Base-by-base conservation (phyloP, 2,329 filamentous ascomycete species). In the Fusarium sp. region DNA sequence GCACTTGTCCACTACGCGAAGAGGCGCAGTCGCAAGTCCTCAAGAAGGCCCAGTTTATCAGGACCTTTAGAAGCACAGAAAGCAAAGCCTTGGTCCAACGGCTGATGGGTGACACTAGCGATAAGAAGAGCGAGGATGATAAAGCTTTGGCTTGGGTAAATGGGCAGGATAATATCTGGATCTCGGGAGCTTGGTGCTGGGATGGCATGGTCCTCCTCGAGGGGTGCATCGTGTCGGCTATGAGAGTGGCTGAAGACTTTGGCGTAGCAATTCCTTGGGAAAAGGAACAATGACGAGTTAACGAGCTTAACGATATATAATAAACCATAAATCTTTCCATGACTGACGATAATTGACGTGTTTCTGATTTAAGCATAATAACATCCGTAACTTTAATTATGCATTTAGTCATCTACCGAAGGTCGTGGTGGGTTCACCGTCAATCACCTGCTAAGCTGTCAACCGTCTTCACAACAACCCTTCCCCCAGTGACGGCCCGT, bases 201-300 rank as follows among this genome's bases (percentile, higher is more conserved):
- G 87, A 89, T 72, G 87, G 87, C 4, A 86, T 89, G 86, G 86
- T 89, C 2, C 67, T 89, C 17, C 73, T 89, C 5, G 87, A 89
- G 72, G 87, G 87, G 2, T 89, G 87, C 55, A 78, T 89, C 4
- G 80, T 86, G 3, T 88, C 86, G 9, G 86, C 87, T 2, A 85
- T 86, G 80, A 79, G 82, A 32, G 79, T 89, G 43, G 87, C 86
- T 1, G 67, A 76, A n/a, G 81, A 80, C 14, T 81, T 89, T 68
- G 84, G 77, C 8, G 82, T 88, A 7, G 68, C 76, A 7, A 69
- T 81, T 20, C 81, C 81, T 0, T 82, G 80, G 76, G 56, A 68
- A 10, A 46, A 57, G 73, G 43, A 55, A 42, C 24, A 60, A 47
- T 55, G 49, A 57, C 32, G 42, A 57, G 36, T 23, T 8, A 52